These are phyloP conservation scores for Saposhnikovia divaricata DNA, from an alignment of 129 eudicot genomes.

Conservation along the genomic window DNA sequence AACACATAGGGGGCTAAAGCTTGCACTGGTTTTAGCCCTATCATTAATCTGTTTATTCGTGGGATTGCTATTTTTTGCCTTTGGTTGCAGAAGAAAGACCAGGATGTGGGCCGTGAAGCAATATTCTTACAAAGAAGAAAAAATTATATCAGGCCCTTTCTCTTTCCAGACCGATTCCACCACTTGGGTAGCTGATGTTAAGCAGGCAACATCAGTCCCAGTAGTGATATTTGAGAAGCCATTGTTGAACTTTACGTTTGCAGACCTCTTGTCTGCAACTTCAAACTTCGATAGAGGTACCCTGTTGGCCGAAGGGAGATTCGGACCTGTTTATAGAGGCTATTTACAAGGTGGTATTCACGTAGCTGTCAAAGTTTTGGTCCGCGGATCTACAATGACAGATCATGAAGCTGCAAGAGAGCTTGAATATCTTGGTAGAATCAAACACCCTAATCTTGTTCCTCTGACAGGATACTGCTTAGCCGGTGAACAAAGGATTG, in stretches of 20 bases:
- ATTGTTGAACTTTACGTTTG: slow-evolving; percentile 67
- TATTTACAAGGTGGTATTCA: slow-evolving; percentile 66
- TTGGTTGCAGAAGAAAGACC: slow-evolving; percentile 55
- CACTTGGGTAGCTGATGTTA: slow-evolving; percentile 90
- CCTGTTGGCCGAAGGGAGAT: slow-evolving; percentile 69
- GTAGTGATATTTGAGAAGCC: slow-evolving; percentile 90
- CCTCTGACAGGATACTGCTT: slow-evolving; percentile 76
- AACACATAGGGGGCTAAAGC: slow-evolving; percentile 51
- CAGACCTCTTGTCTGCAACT: slow-evolving; percentile 79
- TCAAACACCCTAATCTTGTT: slow-evolving; percentile 78
- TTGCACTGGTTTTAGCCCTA: slow-evolving; percentile 56
- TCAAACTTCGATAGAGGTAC: slow-evolving; percentile 67
- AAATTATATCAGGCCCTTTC: slow-evolving; percentile 65
- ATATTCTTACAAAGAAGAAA: slow-evolving; percentile 50
- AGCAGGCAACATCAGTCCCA: slow-evolving; percentile 63
- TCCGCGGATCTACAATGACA: slow-evolving; percentile 69
- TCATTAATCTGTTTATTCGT: slow-evolving; percentile 43
- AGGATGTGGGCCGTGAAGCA: slow-evolving; percentile 64
- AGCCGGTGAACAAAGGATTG: slow-evolving; percentile 77
- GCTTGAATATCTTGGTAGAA: slow-evolving; percentile 64
- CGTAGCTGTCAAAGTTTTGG: slow-evolving; percentile 71
- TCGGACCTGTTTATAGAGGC: slow-evolving; percentile 78
- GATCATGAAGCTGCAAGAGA: slow-evolving; percentile 81
- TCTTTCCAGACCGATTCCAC: slow-evolving; percentile 86
- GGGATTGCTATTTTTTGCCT: slow-evolving; percentile 59